Percentiles rank a stretch among this genome's conserved stretches.
phyloP scores from a whole-genome alignment of 495 filamentous ascomycete species.

The Geoglossum glabrum region DNA sequence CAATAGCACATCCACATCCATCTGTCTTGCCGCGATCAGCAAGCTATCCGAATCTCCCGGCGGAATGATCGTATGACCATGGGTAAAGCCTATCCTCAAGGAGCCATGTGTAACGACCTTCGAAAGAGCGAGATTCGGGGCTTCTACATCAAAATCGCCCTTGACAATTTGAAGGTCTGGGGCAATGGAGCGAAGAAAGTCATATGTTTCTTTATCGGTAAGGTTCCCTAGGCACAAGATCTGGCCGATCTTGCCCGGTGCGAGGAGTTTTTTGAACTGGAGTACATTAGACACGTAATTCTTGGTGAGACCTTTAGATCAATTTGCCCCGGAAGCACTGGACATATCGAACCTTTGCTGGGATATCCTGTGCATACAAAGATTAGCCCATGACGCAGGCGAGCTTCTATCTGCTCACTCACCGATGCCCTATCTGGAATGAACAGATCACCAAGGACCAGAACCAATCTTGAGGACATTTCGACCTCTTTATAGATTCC shows the following conservation, averaged over 20 bases:
- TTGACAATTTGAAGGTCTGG: slow-evolving; percentile 92
- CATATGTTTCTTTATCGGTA: slow-evolving; percentile 83
- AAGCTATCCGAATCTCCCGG: slow-evolving; percentile 78
- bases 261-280: slow-evolving; percentile 94
- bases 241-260: slow-evolving; percentile 93
- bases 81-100: slow-evolving; percentile 86
- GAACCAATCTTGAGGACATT: slow-evolving; percentile 67
- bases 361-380: slow-evolving; percentile 46
- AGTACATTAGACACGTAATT: not conserved
- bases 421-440: slow-evolving; percentile 90
- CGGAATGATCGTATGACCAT: slow-evolving; percentile 88
- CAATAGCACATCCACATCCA: slow-evolving; percentile 91
- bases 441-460: slow-evolving; percentile 92
- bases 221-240: slow-evolving; percentile 95
- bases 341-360: slow-evolving; percentile 47
- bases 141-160: slow-evolving; percentile 84
- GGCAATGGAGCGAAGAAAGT: slow-evolving; percentile 77
- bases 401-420: slow-evolving; percentile 13
- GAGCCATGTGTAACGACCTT: slow-evolving; percentile 90
- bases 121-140: slow-evolving; percentile 70
- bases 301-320: not conserved
- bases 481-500: not conserved
- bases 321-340: not conserved
- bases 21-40: slow-evolving; percentile 79
- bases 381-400: not conserved